Conservation (phyloP, 1,139 yeast species). For the Lodderomyces oxycetoniae region DNA sequence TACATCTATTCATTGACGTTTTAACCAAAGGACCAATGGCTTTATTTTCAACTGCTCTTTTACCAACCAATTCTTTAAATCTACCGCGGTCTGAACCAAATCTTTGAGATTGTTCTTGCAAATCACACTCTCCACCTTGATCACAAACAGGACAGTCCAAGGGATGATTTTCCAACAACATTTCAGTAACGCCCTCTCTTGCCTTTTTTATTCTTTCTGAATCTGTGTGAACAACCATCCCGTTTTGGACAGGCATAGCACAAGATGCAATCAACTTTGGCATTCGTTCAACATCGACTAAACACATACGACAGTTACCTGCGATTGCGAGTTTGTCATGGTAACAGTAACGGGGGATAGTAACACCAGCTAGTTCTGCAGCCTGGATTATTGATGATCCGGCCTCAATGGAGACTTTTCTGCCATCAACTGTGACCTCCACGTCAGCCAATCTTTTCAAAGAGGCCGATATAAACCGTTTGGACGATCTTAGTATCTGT, state of each 20-base stretch:
- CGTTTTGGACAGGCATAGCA: conserved; percentile 86
- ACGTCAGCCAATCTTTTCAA: conserved; percentile 50
- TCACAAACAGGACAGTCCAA: conserved; percentile 92
- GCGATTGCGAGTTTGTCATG: conserved; percentile 89
- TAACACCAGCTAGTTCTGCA: conserved; percentile 85
- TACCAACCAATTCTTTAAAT: conserved; percentile 75
- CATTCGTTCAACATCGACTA: conserved; percentile 85
- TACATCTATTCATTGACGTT: conserved; percentile 90
- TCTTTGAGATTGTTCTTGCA: conserved; percentile 82
- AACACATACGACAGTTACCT: conserved; percentile 95
- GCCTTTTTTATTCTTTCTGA: conserved; percentile 78
- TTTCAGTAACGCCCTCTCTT: conserved; percentile 88
- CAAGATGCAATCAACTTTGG: conserved; percentile 90
- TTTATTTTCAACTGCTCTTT: conserved; percentile 87
- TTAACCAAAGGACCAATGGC: conserved; percentile 87
- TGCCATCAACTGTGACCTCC: conserved; percentile 73
- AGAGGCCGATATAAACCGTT: conserved; percentile 29
- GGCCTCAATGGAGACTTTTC: conserved; percentile 72
- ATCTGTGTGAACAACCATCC: conserved; percentile 83
- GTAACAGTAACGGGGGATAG: conserved; percentile 85
- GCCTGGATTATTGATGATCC: conserved; percentile 90
- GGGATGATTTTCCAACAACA: conserved; percentile 85
- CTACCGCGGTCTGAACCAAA: conserved; percentile 87
- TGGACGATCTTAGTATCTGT: conserved; percentile 24
- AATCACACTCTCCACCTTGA: conserved; percentile 93